Percentiles rank a stretch among this genome's conserved stretches.
Conservation (phyloP, 257 asterid species). For the Lithospermum erythrorhizon region DNA sequence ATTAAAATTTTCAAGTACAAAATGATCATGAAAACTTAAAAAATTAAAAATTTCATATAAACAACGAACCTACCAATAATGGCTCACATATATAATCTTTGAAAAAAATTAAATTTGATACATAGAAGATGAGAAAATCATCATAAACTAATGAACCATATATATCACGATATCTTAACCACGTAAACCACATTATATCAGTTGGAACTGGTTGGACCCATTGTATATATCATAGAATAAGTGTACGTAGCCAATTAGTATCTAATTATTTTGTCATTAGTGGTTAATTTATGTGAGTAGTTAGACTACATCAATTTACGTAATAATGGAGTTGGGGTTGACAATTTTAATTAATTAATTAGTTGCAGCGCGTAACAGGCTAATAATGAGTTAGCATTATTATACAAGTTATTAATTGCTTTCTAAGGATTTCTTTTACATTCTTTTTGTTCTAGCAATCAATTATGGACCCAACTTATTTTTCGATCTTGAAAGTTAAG, state of each 20-base stretch:
- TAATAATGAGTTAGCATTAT: background rate
- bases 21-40: too few relatives aligned
- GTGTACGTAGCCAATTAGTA: background rate
- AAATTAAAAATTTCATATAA: too few relatives aligned
- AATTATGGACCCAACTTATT: background rate
- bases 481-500: too few relatives aligned
- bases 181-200: background rate
- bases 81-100: too few relatives aligned
- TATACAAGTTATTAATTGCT: background rate
- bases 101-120: background rate
- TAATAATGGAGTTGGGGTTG: background rate
- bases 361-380: background rate
- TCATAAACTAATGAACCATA: background rate
- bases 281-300: background rate
- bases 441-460: background rate
- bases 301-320: too few relatives aligned
- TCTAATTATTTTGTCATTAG: background rate
- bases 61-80: too few relatives aligned
- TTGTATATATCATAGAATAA: too few relatives aligned
- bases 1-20: too few relatives aligned
- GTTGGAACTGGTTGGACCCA: background rate
- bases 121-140: background rate
- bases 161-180: background rate
- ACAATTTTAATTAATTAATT: background rate
- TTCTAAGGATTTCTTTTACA: background rate